Evolutionary conservation across 208 protist species (phyloP), one percentile per base, ranked within the genome.

Genomic region (Trypanosoma platydactyli): DNA sequence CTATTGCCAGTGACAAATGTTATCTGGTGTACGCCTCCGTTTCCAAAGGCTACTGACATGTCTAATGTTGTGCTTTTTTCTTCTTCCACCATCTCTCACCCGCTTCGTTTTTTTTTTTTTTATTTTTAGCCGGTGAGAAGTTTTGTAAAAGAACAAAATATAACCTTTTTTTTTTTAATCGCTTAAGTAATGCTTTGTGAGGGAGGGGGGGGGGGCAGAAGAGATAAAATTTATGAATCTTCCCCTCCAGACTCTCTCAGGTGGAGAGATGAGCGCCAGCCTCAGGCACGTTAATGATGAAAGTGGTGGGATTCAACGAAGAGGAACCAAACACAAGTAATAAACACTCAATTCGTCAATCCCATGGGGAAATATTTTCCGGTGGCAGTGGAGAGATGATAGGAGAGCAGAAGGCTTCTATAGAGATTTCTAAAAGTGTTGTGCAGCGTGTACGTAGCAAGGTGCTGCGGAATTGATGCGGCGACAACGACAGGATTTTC

Each of bases 1-100:
- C 74, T 85, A 71, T 99, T 99, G 20, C 98, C 97, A 7, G 98
- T 99, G 11, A 99, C 95, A 75, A 99, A 89, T 45, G 84, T 73
- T 5, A 86, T 44, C 24, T 24, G 49, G n/a, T 20, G 54, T 5
- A 22, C 25, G 40, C 9, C 25, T 12, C 13, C 45, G 6, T 18
- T 12, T 6, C 20, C 45, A 49, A 45, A 9, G 5, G 16, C 20
- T 59, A n/a, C 38, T 52, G 42, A 18, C 51, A 42, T n/a, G 9
- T 25, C 25, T 46, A 22, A 15, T 2, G 15, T 20, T 33, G 6
- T 1, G 30, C 12, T 11, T 38, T 15, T 46, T 30, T 48, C n/a
- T 44, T 30, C 12, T 45, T 44, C n/a, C 6, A 20, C 7, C 44
- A 38, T 9, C 33, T 38, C 33, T 38, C 33, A 9, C 33, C 33